phyloP scores from a whole-genome alignment of 1,139 yeast genomes.

The Taphrina betulina region DNA sequence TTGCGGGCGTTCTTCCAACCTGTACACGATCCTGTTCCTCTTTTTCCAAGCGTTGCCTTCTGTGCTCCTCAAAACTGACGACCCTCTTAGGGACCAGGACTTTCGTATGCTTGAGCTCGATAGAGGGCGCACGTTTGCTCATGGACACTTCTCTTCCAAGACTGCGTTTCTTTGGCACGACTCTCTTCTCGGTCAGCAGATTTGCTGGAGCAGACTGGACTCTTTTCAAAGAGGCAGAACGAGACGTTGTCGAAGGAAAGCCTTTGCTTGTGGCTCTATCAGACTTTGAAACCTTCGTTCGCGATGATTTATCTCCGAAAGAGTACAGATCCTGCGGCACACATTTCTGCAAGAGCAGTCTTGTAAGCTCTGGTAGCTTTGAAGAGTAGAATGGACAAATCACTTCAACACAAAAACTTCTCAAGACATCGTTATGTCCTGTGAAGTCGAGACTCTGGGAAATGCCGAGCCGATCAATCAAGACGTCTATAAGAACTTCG shows the following conservation, averaged over 20 bases:
- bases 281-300: background rate
- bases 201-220: conserved; percentile 26
- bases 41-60: conserved; percentile 9
- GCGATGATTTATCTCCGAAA: conserved; percentile 11
- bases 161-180: conserved; percentile 12
- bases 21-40: conserved; percentile 21
- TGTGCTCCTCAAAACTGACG: conserved; percentile 15
- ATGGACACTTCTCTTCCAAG: conserved; percentile 28
- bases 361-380: conserved; percentile 7
- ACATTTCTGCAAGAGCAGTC: conserved; percentile 8
- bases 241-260: no score
- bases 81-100: background rate
- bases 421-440: conserved; percentile 12
- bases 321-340: conserved; percentile 23
- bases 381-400: conserved; percentile 14
- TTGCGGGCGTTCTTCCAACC: conserved; percentile 26
- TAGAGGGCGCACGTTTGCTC: conserved; percentile 14
- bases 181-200: conserved; percentile 5
- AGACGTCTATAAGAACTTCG: conserved; percentile 1
- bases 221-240: conserved; percentile 17
- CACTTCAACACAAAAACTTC: conserved; percentile 23
- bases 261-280: background rate
- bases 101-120: conserved; percentile 1
- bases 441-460: conserved; percentile 8
- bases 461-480: conserved; percentile 21